A percentile compares a stretch with the other conserved stretches of the same genome.
phyloP scores from a whole-genome alignment of 2,329 filamentous ascomycete species.

The Zymoseptoria passerinii region DNA sequence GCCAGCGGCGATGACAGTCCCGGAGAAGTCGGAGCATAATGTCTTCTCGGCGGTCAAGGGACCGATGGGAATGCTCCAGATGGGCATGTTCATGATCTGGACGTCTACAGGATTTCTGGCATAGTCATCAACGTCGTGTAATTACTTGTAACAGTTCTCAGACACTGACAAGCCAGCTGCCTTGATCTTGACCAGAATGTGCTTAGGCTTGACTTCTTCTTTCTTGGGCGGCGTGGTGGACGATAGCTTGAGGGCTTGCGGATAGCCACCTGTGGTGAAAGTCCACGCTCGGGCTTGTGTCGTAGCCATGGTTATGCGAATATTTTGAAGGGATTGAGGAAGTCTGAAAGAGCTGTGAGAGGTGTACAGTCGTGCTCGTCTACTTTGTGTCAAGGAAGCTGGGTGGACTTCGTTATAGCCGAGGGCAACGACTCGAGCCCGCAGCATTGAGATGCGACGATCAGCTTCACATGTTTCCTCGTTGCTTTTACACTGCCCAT shows the following conservation, averaged over 20 bases:
- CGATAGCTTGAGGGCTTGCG: constrained; percentile 20
- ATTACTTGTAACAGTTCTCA: no score
- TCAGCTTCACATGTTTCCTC: background rate
- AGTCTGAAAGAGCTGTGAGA: background rate
- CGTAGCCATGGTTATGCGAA: constrained; percentile 13
- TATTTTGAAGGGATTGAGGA: background rate
- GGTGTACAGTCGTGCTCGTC: background rate
- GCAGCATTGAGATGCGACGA: background rate
- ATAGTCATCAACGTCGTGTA: background rate
- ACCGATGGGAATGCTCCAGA: constrained; percentile 6
- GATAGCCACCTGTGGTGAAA: constrained; percentile 27
- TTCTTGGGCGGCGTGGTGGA: constrained; percentile 17
- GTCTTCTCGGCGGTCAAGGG: constrained; percentile 16
- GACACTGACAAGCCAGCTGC: constrained; percentile 21
- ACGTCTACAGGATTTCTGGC: constrained; percentile 29
- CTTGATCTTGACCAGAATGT: constrained; percentile 27
- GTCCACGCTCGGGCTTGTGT: constrained; percentile 25
- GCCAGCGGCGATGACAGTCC: constrained; percentile 21
- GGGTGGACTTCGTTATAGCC: background rate
- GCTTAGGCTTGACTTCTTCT: constrained; percentile 14
- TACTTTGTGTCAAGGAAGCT: background rate
- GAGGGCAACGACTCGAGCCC: background rate
- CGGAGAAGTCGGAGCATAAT: constrained; percentile 28
- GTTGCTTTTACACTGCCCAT: background rate
- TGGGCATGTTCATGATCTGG: constrained; percentile 29